Conservation (phyloP, 495 filamentous ascomycete genomes). For the Staphylotrichum tortipilum region DNA sequence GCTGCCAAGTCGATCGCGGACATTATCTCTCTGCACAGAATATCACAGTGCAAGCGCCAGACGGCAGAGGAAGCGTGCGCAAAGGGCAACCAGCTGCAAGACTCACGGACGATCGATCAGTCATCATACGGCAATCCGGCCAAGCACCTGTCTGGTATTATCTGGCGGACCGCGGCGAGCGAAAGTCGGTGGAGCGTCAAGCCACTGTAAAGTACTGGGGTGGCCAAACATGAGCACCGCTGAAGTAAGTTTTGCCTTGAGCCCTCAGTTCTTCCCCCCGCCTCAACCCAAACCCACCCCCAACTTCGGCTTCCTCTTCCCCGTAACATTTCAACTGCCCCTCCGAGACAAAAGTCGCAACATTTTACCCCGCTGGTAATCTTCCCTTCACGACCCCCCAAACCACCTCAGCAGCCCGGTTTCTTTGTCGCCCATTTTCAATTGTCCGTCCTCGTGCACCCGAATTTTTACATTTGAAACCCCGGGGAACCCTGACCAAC, state of each 20-base stretch:
- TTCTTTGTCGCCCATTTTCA: background rate
- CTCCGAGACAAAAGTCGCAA: constrained; percentile 9
- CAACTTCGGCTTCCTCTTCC: background rate
- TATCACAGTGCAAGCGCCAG: background rate
- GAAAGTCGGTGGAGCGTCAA: constrained; percentile 16
- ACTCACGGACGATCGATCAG: background rate
- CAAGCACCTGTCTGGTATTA: too few relatives aligned
- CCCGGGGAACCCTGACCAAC: background rate
- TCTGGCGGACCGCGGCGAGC: background rate
- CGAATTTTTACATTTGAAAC: background rate
- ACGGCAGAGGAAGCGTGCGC: background rate
- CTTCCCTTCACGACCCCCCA: background rate
- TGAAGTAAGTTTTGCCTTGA: constrained; percentile 25
- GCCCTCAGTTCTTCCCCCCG: constrained; percentile 2
- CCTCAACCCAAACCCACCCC: background rate
- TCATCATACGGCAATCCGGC: background rate
- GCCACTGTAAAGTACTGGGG: constrained; percentile 4
- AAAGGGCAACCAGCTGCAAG: background rate
- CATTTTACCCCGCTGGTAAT: background rate
- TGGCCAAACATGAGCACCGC: constrained; percentile 25
- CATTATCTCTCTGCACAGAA: constrained; percentile 5
- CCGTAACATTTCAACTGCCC: constrained; percentile 11
- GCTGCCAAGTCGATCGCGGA: constrained; percentile 4
- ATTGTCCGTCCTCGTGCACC: background rate
- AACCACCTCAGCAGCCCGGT: background rate